phyloP scores from a whole-genome alignment of 257 asterid genomes.

The Eustoma russellianum region DNA sequence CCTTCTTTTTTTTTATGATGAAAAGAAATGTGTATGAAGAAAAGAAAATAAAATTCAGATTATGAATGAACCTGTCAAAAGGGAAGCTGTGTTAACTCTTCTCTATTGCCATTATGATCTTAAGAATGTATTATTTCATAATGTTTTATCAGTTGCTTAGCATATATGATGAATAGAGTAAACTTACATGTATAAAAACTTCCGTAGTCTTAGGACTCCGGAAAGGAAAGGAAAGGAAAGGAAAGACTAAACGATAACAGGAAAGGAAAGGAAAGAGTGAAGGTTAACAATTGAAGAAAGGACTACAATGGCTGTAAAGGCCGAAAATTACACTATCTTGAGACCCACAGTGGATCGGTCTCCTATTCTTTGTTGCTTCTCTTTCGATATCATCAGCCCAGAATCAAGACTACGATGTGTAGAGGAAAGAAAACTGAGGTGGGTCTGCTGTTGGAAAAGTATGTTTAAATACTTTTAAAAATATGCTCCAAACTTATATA shows the following conservation, averaged over 20 bases:
- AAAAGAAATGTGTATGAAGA: too few relatives aligned
- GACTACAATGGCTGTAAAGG: not conserved
- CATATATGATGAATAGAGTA: not conserved
- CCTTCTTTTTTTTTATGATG: too few relatives aligned
- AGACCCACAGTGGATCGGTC: conserved; percentile 41
- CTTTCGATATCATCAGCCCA: conserved; percentile 52
- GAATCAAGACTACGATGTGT: conserved; percentile 46
- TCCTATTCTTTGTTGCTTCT: conserved; percentile 52
- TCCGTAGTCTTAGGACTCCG: conserved; percentile 26
- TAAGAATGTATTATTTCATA: not conserved
- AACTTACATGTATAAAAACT: conserved; percentile 26
- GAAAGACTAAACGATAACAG: conserved; percentile 26
- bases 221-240: too few relatives aligned
- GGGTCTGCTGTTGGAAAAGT: too few relatives aligned
- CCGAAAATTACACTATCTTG: conserved; percentile 34
- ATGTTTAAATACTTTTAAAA: too few relatives aligned
- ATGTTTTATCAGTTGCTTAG: not conserved
- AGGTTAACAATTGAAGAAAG: not conserved
- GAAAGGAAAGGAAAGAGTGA: conserved; percentile 5
- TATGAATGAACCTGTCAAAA: conserved; percentile 46
- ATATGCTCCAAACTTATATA: too few relatives aligned
- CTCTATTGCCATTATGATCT: too few relatives aligned
- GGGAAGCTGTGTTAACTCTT: not conserved
- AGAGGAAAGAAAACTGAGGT: conserved; percentile 40
- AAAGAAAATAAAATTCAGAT: too few relatives aligned